Conservation (phyloP, 2,329 filamentous ascomycete species). For the Diaporthe velutina region DNA sequence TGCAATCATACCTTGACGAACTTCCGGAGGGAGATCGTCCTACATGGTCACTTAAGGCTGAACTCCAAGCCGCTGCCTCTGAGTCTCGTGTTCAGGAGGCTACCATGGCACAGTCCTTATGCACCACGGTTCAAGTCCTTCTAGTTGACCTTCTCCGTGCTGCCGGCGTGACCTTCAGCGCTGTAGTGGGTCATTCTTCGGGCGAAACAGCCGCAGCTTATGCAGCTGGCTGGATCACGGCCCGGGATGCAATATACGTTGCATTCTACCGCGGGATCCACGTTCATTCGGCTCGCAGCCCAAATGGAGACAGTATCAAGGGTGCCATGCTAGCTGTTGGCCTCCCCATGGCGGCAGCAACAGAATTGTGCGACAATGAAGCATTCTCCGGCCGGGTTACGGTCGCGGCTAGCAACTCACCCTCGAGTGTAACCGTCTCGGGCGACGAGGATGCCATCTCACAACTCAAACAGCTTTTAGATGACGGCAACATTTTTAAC, state of each 20-base stretch:
- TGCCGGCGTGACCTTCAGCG: slow-evolving; percentile 42
- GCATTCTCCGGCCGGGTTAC: slow-evolving; percentile 43
- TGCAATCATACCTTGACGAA: slow-evolving; percentile 7
- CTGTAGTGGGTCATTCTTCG: slow-evolving; percentile 46
- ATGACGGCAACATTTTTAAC: slow-evolving; percentile 46
- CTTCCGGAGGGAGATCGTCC: slow-evolving; percentile 18
- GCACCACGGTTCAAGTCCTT: slow-evolving; percentile 55
- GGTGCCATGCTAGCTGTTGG: slow-evolving; percentile 30
- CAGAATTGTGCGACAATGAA: slow-evolving; percentile 34
- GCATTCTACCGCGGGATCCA: slow-evolving; percentile 42
- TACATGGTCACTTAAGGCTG: slow-evolving; percentile 22
- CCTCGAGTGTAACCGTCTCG: slow-evolving; percentile 45
- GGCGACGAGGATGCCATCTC: slow-evolving; percentile 47
- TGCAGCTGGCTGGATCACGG: slow-evolving; percentile 10
- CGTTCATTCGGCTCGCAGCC: background rate
- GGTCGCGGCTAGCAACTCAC: slow-evolving; percentile 48
- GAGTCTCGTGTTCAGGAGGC: slow-evolving; percentile 33
- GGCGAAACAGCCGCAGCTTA: slow-evolving; percentile 39
- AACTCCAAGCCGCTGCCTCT: slow-evolving; percentile 2
- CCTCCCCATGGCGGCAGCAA: slow-evolving; percentile 19
- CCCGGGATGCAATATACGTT: slow-evolving; percentile 44
- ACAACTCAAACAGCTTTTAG: slow-evolving; percentile 42
- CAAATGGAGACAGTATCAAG: background rate
- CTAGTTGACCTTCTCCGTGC: slow-evolving; percentile 50
- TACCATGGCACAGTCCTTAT: slow-evolving; percentile 42